These are phyloP conservation scores for Lithohypha guttulata DNA, from an alignment of 2,329 filamentous ascomycete genomes.

Conservation along the genomic window DNA sequence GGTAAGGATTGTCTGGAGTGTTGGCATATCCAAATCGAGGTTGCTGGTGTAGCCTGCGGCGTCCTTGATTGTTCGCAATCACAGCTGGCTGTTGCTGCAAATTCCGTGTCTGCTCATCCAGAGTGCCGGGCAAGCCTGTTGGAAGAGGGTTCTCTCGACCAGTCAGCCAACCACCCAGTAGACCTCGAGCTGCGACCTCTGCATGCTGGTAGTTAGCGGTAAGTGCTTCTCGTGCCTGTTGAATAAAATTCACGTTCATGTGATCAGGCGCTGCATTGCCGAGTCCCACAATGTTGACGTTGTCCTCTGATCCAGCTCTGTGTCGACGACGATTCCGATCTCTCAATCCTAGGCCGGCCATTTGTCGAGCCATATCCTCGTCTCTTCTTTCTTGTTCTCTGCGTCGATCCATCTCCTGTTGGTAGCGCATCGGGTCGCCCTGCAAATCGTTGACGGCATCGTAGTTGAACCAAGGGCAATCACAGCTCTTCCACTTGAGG, in stretches of 20 bases:
- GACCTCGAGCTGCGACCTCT: slow-evolving; percentile 24
- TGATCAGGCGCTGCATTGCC: slow-evolving; percentile 31
- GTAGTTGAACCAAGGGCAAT: slow-evolving; percentile 70
- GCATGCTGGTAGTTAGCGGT: slow-evolving; percentile 26
- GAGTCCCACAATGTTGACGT: slow-evolving; percentile 8
- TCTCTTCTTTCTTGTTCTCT: slow-evolving; percentile 40
- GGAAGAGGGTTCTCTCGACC: slow-evolving; percentile 20
- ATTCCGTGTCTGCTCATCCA: neutral
- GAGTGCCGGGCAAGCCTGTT: neutral
- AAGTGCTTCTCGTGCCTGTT: slow-evolving; percentile 27
- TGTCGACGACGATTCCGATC: slow-evolving; percentile 16
- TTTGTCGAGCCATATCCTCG: slow-evolving; percentile 40
- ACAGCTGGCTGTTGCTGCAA: slow-evolving; percentile 1
- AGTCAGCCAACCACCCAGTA: slow-evolving; percentile 18
- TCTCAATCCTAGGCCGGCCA: slow-evolving; percentile 37
- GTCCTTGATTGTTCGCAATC: neutral
- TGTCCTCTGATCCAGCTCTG: slow-evolving; percentile 17
- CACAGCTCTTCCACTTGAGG: slow-evolving; percentile 68
- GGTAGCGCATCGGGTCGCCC: slow-evolving; percentile 27
- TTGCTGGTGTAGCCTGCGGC: too few relatives aligned
- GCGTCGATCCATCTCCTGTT: slow-evolving; percentile 39
- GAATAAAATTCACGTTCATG: slow-evolving; percentile 50
- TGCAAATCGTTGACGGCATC: slow-evolving; percentile 38
- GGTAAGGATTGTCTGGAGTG: too few relatives aligned
- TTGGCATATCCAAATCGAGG: too few relatives aligned